Evolutionary conservation across 2,329 filamentous ascomycete genomes (phyloP), one percentile per base, ranked within the genome.

Genomic region (Fusarium penzigii): DNA sequence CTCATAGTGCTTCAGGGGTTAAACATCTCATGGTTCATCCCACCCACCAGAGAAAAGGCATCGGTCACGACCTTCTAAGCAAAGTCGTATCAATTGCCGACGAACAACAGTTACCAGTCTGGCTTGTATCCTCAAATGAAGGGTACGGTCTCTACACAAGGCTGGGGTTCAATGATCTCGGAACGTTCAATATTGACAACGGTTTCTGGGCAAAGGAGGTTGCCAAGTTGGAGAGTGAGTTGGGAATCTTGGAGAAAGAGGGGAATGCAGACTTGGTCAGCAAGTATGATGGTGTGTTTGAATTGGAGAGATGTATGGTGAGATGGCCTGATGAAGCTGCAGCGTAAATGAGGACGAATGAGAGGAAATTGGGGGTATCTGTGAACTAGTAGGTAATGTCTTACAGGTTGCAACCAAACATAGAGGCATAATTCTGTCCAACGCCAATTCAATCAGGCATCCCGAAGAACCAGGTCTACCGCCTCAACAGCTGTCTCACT

Each of bases 11-110:
- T 25, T 25, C 5, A 64, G 62, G 55, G n/a, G 46, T 64, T 36
- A 51, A 51, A 36, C 62, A 65, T 46, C 48, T 64, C 29, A 64
- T 64, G 62, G 53, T 65, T n/a, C 49, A 58, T 40, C 62, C 62
- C 4, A 20, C 38, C 20, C 51, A 63, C 40, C 62, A 64, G 20
- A 53, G 59, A 38, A 58, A 55, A 44, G 62, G 62, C 14, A 55
- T 65, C 38, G 62, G 62, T 6, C 42, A 46, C 9, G 46, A 10
- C 17, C 44, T 64, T 12, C 53, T 64, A 8, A 39, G 40, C 2
- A 41, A 43, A 11, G 53, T 63, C 1, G 48, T 53, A 16, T 51
- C 57, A 17, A 52, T 56, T 32, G 59, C 62, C 25, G 62, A 64
- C 25, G 44, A 51, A n/a, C 42, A 45, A 0, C 44, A 46, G 3